phyloP scores from a whole-genome alignment of 2,329 filamentous ascomycete genomes.

The Orbilia blumenaviensis region DNA sequence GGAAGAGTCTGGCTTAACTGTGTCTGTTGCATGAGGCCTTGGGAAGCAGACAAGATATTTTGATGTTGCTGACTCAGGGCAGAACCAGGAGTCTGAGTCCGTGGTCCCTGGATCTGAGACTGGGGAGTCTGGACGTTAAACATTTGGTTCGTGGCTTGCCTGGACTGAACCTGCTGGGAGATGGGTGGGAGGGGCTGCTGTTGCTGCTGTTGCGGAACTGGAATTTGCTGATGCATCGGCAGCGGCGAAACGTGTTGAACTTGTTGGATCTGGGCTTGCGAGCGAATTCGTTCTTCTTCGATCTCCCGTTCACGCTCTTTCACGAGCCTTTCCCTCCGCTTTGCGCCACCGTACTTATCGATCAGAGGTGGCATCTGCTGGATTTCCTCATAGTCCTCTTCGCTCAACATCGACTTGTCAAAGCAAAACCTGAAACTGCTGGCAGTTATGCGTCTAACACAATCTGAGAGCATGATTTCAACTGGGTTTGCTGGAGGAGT shows the following conservation, averaged over 20 bases:
- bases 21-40: slow-evolving; percentile 57
- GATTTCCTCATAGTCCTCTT: slow-evolving; percentile 58
- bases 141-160: slow-evolving; percentile 70
- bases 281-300: slow-evolving; percentile 52
- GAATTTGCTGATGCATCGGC: slow-evolving; percentile 52
- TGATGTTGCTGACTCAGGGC: slow-evolving; percentile 51
- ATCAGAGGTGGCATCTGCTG: slow-evolving; percentile 79
- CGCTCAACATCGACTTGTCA: slow-evolving; percentile 54
- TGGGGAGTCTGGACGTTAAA: slow-evolving; percentile 65
- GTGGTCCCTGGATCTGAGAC: slow-evolving; percentile 63
- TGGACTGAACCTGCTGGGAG: slow-evolving; percentile 57
- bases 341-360: slow-evolving; percentile 81
- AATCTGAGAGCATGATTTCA: slow-evolving; percentile 37
- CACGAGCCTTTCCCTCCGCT: slow-evolving; percentile 75
- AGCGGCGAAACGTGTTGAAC: slow-evolving; percentile 55
- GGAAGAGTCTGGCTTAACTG: slow-evolving; percentile 56
- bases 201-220: slow-evolving; percentile 71
- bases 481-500: slow-evolving; percentile 8
- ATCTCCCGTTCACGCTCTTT: slow-evolving; percentile 68
- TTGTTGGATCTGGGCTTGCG: slow-evolving; percentile 55
- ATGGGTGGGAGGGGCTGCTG: slow-evolving; percentile 73
- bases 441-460: slow-evolving; percentile 41
- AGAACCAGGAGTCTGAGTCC: slow-evolving; percentile 61
- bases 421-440: slow-evolving; percentile 45
- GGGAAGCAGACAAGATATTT: slow-evolving; percentile 58